Conservation (phyloP, 2,329 filamentous ascomycete species). For the Fusarium bactridioides region DNA sequence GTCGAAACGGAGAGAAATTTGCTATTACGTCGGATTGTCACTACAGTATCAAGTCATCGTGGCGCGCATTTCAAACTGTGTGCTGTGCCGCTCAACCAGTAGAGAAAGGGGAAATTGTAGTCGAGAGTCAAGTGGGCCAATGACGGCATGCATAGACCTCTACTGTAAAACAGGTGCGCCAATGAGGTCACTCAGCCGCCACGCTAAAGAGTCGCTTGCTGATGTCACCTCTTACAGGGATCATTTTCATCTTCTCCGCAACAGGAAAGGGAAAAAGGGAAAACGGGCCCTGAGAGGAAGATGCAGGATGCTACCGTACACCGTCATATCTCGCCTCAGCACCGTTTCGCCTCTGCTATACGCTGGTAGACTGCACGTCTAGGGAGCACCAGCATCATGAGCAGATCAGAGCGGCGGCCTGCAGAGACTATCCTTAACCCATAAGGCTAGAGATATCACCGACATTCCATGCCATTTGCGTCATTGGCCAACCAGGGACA, state of each 20-base stretch:
- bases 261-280: not conserved
- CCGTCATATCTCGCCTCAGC: slow-evolving; percentile 31
- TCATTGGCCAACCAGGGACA: slow-evolving; percentile 21
- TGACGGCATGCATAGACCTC: slow-evolving; percentile 35
- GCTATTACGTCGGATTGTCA: slow-evolving; percentile 25
- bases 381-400: slow-evolving; percentile 16
- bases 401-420: slow-evolving; percentile 2
- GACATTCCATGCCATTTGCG: slow-evolving; percentile 27
- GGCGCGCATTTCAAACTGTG: not conserved
- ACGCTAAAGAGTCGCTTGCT: slow-evolving; percentile 21
- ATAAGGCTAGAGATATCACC: slow-evolving; percentile 24
- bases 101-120: slow-evolving; percentile 3
- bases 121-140: slow-evolving; percentile 28
- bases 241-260: not conserved
- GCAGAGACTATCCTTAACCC: slow-evolving; percentile 6
- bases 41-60: slow-evolving; percentile 15
- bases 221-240: slow-evolving; percentile 33
- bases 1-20: slow-evolving; percentile 24
- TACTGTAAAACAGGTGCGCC: slow-evolving; percentile 9
- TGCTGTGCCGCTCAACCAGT: slow-evolving; percentile 23
- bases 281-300: slow-evolving; percentile 3
- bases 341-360: slow-evolving; percentile 18
- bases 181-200: slow-evolving; percentile 39
- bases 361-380: slow-evolving; percentile 11
- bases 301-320: slow-evolving; percentile 16